Base-by-base conservation (phyloP, 768 basidiomycete genomes). In the Coprinopsis cinerea region DNA sequence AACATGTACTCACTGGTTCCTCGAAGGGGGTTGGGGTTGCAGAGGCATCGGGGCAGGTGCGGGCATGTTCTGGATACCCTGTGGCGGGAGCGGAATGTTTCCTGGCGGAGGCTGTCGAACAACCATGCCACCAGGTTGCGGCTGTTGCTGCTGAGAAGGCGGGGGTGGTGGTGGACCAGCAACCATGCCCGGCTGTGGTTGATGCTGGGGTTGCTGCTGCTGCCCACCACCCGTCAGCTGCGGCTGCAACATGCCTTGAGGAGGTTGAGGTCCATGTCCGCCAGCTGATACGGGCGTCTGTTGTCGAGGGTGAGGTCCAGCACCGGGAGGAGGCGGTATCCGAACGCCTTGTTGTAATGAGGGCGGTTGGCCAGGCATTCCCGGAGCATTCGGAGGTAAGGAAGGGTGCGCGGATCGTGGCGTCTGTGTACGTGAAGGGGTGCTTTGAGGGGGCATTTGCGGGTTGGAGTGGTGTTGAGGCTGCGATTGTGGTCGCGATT, bases 81-180 rank as follows among this genome's bases (percentile, higher is more conserved):
- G 30, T 15, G 36, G 36, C 18, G 36, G 36, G 17, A 39, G 11
- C 6, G 36, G 36, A 6, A 39, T 9, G 17, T 9, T 11, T 10
- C 17, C 17, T 11, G 36, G 36, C 18, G 36, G 36, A 39, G 9
- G 36, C 17, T 10, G 36, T 9, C 30, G 30, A 32, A 7, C 30
- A 32, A 9, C 36, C 36, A 39, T 18, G 11, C 11, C 18, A 9
- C 36, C 36, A 39, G 64, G 60, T 52, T 54, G 59, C 23, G 45
- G 55, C 17, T 50, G 55, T 13, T 54, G 53, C 49, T 53, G 55
- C 20, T 57, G 60, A 1, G 45, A 11, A 6, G 14, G 45, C 27
- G 22, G 48, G 4, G 48, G 53, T 26, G 47, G 48, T 32, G 22
- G 49, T 28, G 53, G 23, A 23, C 43, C 41, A 17, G 18, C 22